Conservation (phyloP, 2,329 filamentous ascomycete species). For the Salinomyces thailandicus region DNA sequence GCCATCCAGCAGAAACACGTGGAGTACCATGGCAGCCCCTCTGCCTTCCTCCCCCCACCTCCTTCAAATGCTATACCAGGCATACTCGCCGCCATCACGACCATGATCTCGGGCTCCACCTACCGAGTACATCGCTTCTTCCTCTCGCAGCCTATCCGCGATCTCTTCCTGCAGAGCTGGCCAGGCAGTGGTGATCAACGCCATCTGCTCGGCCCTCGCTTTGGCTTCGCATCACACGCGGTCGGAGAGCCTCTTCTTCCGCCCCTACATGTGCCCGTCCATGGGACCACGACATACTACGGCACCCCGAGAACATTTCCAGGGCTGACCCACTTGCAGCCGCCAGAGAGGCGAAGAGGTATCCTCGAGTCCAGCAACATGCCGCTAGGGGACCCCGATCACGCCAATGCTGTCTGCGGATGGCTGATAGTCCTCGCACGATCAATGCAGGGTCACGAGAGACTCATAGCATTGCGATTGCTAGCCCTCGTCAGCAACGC, state of each 20-base stretch:
- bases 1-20: conserved; percentile 18
- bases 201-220: conserved; percentile 14
- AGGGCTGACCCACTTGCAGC: conserved; percentile 28
- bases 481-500: conserved; percentile 27
- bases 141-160: conserved; percentile 37
- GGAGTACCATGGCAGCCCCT: conserved; percentile 15
- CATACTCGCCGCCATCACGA: conserved; percentile 65
- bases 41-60: conserved; percentile 42
- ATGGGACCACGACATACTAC: conserved; percentile 22
- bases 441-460: conserved; percentile 29
- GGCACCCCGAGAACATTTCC: conserved; percentile 34
- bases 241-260: conserved; percentile 18
- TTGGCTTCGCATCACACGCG: conserved; percentile 15
- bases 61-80: conserved; percentile 49
- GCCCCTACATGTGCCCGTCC: conserved; percentile 33
- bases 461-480: conserved; percentile 34
- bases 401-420: conserved; percentile 37
- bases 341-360: conserved; percentile 6
- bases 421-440: conserved; percentile 39
- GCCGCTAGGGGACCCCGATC: conserved; percentile 27
- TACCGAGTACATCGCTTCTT: conserved; percentile 57
- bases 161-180: conserved; percentile 18
- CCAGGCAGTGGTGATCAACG: conserved; percentile 14
- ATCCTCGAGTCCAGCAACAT: conserved; percentile 6
- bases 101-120: conserved; percentile 68